Evolutionary conservation across 2,329 filamentous ascomycete genomes (phyloP).

Genomic region (Colletotrichum sp.): DNA sequence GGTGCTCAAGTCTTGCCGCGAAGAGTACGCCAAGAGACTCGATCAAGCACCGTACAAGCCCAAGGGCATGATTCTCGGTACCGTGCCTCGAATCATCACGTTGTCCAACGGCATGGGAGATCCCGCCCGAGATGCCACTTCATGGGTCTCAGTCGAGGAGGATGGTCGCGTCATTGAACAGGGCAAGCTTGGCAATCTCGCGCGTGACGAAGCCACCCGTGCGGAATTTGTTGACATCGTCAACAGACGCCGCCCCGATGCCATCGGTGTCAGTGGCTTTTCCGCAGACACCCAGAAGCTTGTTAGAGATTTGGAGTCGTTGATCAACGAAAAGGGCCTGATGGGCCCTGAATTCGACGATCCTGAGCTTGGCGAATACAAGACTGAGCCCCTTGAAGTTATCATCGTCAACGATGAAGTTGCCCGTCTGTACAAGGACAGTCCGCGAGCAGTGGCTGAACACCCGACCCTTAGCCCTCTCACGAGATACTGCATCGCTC

Average conservation of each 20-base stretch:
- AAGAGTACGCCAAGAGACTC: conserved; percentile 86
- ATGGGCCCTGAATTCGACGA: conserved; percentile 85
- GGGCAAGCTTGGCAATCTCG: conserved; percentile 83
- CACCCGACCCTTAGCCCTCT: conserved; percentile 81
- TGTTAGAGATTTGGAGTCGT: conserved; percentile 78
- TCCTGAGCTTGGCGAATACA: conserved; percentile 74
- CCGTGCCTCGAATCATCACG: conserved; percentile 83
- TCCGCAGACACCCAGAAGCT: conserved; percentile 86
- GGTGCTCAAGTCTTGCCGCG: conserved; percentile 84
- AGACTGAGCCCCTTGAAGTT: conserved; percentile 82
- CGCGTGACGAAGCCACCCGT: conserved; percentile 69
- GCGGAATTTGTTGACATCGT: conserved; percentile 80
- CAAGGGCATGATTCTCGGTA: conserved; percentile 88
- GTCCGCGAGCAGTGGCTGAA: conserved; percentile 77
- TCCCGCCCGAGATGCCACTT: conserved; percentile 75
- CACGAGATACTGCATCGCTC: conserved; percentile 85
- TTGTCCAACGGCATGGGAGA: conserved; percentile 86
- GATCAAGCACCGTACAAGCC: conserved; percentile 97
- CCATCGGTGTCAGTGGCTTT: conserved; percentile 88
- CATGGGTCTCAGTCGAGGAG: conserved; percentile 93
- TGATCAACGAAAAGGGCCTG: conserved; percentile 79
- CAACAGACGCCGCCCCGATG: conserved; percentile 82
- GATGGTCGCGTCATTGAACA: conserved; percentile 89
- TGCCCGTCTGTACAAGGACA: conserved; percentile 94
- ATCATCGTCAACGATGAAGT: conserved; percentile 96